A percentile compares a stretch with the other conserved stretches of the same genome.
Evolutionary conservation across 345 rosid species (phyloP).

Genomic region (Eucalyptus tenuipes): DNA sequence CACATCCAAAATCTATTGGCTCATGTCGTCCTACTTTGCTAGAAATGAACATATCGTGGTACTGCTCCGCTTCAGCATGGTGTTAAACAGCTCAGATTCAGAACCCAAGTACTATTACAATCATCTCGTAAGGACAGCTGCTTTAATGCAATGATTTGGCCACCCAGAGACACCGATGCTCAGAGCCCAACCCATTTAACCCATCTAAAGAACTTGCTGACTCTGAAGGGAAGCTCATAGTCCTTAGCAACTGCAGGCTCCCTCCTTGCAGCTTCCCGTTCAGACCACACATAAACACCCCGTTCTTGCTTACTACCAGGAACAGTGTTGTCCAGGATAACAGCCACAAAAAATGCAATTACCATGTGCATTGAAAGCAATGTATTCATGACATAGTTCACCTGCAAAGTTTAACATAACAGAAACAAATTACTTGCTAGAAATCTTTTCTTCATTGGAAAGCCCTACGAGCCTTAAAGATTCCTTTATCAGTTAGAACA

Average conservation of each 20-base stretch:
- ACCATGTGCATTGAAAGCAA: conserved; percentile 73
- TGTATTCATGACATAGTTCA: conserved; percentile 85
- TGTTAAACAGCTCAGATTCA: background rate
- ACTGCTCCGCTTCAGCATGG: background rate
- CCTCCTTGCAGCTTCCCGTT: conserved; percentile 74
- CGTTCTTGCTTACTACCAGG: conserved; percentile 92
- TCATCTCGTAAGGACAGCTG: background rate
- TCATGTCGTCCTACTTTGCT: background rate
- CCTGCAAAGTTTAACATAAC: conserved; percentile 20
- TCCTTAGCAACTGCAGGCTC: conserved; percentile 82
- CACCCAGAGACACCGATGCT: background rate
- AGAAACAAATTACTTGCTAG: background rate
- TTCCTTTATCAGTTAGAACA: background rate
- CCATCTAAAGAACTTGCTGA: conserved; percentile 83
- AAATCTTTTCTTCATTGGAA: background rate
- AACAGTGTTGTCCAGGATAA: conserved; percentile 82
- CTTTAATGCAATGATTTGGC: background rate
- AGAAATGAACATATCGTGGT: background rate
- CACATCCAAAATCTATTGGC: background rate
- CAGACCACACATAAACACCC: conserved; percentile 88
- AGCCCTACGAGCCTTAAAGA: background rate
- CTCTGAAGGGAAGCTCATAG: conserved; percentile 79
- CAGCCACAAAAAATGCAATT: conserved; percentile 81
- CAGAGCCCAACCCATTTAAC: conserved; percentile 95
- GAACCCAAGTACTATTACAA: background rate